phyloP scores from a whole-genome alignment of 208 protist species.

The Leishmania arabica region DNA sequence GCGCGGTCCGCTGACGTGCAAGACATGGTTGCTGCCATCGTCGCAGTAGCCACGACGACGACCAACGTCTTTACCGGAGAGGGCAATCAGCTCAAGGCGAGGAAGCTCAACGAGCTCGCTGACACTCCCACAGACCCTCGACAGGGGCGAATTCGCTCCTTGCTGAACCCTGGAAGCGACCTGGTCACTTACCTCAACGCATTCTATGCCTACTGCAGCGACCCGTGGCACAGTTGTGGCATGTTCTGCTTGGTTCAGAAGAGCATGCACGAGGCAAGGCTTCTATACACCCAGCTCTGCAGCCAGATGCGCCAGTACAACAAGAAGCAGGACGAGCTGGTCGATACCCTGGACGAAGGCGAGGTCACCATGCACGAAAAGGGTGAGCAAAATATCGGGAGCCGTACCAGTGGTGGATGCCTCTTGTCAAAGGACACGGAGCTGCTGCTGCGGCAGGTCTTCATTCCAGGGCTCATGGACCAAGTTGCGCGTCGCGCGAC shows the following conservation, averaged over 20 bases:
- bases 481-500: slow-evolving; percentile 87
- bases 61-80: slow-evolving; percentile 86
- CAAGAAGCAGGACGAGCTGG: slow-evolving; percentile 41
- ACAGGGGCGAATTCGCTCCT: slow-evolving; percentile 41
- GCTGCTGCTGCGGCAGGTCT: slow-evolving; percentile 75
- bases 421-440: slow-evolving; percentile 51
- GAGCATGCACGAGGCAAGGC: slow-evolving; percentile 74
- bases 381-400: background rate
- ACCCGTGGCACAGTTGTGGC: slow-evolving; percentile 37
- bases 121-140: slow-evolving; percentile 42
- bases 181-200: slow-evolving; percentile 81
- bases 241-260: slow-evolving; percentile 86
- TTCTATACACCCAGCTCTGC: slow-evolving; percentile 73
- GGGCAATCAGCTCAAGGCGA: slow-evolving; percentile 78
- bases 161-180: slow-evolving; percentile 87
- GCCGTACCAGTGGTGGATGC: background rate
- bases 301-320: slow-evolving; percentile 32
- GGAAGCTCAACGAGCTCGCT: slow-evolving; percentile 35
- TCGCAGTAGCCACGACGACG: slow-evolving; percentile 74
- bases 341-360: slow-evolving; percentile 67
- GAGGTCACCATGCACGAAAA: slow-evolving; percentile 36
- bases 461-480: slow-evolving; percentile 88
- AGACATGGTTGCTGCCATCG: slow-evolving; percentile 59
- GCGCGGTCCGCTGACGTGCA: slow-evolving; percentile 14
- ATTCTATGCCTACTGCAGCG: slow-evolving; percentile 63